Evolutionary conservation across 306 rosid genomes (phyloP).

Genomic region (Quercus glauca): DNA sequence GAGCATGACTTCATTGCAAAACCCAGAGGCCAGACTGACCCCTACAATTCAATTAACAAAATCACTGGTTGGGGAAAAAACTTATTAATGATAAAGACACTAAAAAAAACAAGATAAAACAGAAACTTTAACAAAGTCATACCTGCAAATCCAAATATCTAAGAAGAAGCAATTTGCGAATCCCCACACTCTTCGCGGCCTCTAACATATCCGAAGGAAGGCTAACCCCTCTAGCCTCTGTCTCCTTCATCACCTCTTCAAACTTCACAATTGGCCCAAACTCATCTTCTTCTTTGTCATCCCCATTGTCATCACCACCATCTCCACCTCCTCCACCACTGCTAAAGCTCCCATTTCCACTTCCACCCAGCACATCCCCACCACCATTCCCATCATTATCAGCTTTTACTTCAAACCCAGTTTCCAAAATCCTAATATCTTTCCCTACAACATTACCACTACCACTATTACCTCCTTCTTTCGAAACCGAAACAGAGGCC

Average conservation of each 20-base stretch:
- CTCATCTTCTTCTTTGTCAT: constrained; percentile 45
- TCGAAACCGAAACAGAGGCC: constrained; percentile 29
- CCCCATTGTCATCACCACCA: constrained; percentile 24
- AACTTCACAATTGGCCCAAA: constrained; percentile 70
- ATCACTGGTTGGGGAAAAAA: constrained; percentile 3
- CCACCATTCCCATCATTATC: constrained; percentile 25
- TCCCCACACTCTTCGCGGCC: constrained; percentile 68
- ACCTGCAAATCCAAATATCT: constrained; percentile 79
- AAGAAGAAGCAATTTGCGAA: constrained; percentile 65
- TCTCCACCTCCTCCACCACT: constrained; percentile 38
- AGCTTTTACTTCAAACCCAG: constrained; percentile 22
- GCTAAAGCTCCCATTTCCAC: constrained; percentile 23
- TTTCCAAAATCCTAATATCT: constrained; percentile 29
- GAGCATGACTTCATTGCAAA: constrained; percentile 68
- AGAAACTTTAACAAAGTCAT: not conserved
- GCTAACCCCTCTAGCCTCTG: constrained; percentile 57
- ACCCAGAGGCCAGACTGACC: constrained; percentile 72
- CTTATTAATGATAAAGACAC: not conserved
- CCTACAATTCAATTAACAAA: constrained; percentile 46
- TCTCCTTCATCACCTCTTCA: constrained; percentile 66
- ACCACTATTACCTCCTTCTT: constrained; percentile 33
- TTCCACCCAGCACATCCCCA: constrained; percentile 29
- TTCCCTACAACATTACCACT: constrained; percentile 28
- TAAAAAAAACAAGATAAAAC: not conserved
- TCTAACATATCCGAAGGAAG: constrained; percentile 76